These are phyloP conservation scores for Argentina anserina DNA, from an alignment of 306 rosid genomes.

Conservation along the genomic window DNA sequence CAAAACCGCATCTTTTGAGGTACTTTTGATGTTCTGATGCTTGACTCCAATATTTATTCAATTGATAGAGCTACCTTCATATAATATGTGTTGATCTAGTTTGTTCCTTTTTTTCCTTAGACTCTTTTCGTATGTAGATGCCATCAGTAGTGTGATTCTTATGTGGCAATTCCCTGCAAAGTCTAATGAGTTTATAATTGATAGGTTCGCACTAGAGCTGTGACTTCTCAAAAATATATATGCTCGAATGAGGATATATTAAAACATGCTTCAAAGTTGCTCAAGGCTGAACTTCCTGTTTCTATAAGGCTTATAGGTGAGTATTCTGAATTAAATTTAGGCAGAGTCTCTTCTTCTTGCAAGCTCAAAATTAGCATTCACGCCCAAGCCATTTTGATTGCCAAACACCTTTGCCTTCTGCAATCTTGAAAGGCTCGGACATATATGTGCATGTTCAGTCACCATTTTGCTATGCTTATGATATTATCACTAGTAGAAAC, in stretches of 20 bases:
- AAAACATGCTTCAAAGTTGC: conserved; percentile 76
- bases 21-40: conserved; percentile 22
- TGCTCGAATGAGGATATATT: conserved; percentile 70
- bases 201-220: conserved; percentile 84
- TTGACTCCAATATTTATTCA: not conserved
- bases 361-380: not conserved
- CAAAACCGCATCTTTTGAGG: conserved; percentile 93
- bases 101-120: not conserved
- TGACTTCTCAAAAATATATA: conserved; percentile 66
- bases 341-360: not conserved
- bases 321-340: not conserved
- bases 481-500: too few species aligned
- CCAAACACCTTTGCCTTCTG: not conserved
- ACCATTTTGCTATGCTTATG: not conserved
- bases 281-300: conserved; percentile 90
- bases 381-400: not conserved
- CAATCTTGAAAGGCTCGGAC: not conserved
- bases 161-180: not conserved
- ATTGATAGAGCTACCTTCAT: not conserved
- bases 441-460: not conserved
- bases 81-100: not conserved
- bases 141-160: not conserved
- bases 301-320: conserved; percentile 83
- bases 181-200: conserved; percentile 20
- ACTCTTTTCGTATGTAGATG: not conserved